These are phyloP conservation scores for Pontederia crassipes DNA, from an alignment of 176 grass and related monocot species.

Conservation along the genomic window DNA sequence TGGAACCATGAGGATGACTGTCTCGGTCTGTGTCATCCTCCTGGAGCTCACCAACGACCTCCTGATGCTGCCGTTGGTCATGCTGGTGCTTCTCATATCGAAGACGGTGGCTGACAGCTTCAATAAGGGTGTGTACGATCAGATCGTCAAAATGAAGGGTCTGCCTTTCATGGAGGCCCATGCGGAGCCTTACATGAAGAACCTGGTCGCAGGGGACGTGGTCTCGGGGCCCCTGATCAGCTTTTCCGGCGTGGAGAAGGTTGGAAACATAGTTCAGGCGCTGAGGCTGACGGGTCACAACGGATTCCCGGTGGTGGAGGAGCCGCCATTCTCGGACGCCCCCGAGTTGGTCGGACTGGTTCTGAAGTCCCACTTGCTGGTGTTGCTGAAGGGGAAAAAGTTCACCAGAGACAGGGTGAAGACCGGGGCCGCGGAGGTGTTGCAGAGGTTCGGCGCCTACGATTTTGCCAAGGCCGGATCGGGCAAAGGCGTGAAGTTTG, in stretches of 20 bases:
- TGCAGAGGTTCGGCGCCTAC: conserved; percentile 37
- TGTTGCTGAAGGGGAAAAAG: conserved; percentile 55
- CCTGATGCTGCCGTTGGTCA: conserved; percentile 76
- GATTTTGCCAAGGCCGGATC: conserved; percentile 78
- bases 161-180: conserved; percentile 90
- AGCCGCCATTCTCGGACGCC: conserved; percentile 58
- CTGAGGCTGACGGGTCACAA: conserved; percentile 83
- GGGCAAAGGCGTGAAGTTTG: conserved; percentile 73
- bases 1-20: conserved; percentile 96
- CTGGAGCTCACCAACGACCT: conserved; percentile 93
- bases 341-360: conserved; percentile 75
- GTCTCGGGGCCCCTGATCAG: conserved; percentile 57
- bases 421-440: conserved; percentile 33
- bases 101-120: conserved; percentile 91
- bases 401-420: conserved; percentile 64
- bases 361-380: conserved; percentile 65
- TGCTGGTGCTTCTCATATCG: conserved; percentile 90
- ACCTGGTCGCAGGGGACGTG: conserved; percentile 61
- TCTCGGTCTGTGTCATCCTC: conserved; percentile 88
- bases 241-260: conserved; percentile 69
- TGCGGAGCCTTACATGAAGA: conserved; percentile 75
- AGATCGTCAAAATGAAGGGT: conserved; percentile 89
- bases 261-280: conserved; percentile 51
- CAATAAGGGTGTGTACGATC: conserved; percentile 81
- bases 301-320: conserved; percentile 80